Percentiles rank a stretch among this genome's conserved stretches.
These are phyloP conservation scores for Stachybotrys elegans DNA, from an alignment of 2,329 filamentous ascomycete genomes.

Conservation along the genomic window DNA sequence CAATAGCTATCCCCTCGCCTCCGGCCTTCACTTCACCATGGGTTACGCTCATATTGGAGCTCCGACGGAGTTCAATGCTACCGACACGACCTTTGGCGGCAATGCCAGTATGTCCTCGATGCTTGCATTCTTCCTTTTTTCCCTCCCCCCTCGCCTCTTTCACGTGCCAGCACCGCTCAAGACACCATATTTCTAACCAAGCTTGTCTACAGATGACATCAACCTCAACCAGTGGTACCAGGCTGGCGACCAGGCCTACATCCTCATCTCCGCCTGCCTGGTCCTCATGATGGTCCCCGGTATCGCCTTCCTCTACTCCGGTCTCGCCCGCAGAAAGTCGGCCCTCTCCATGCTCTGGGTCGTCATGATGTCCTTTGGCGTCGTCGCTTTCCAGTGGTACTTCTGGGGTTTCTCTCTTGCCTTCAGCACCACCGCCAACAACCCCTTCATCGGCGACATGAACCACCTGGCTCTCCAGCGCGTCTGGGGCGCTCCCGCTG, in stretches of 20 bases:
- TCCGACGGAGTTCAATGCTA: slow-evolving; percentile 59
- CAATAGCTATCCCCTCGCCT: slow-evolving; percentile 5
- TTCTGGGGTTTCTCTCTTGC: slow-evolving; percentile 98
- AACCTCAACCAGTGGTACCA: slow-evolving; percentile 97
- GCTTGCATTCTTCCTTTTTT: slow-evolving; percentile 2
- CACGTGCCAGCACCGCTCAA: too few species aligned
- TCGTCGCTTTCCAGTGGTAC: slow-evolving; percentile 98
- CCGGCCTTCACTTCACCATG: slow-evolving; percentile 45
- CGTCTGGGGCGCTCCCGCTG: slow-evolving; percentile 77
- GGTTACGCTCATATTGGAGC: slow-evolving; percentile 56
- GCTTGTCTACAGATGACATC: slow-evolving; percentile 59
- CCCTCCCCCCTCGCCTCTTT: background rate
- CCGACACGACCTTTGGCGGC: slow-evolving; percentile 61
- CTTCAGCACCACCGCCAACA: slow-evolving; percentile 76
- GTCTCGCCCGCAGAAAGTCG: slow-evolving; percentile 94
- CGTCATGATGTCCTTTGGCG: slow-evolving; percentile 86
- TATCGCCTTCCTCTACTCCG: slow-evolving; percentile 95
- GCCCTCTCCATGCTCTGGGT: slow-evolving; percentile 97
- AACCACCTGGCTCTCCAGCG: slow-evolving; percentile 85
- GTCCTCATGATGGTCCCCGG: slow-evolving; percentile 95
- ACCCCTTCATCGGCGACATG: slow-evolving; percentile 88
- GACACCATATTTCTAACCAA: slow-evolving; percentile 8
- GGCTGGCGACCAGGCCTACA: slow-evolving; percentile 89
- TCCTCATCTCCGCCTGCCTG: slow-evolving; percentile 84
- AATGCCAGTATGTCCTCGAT: slow-evolving; percentile 63